Base-by-base conservation (phyloP, 306 rosid species). In the Alnus rubra region DNA sequence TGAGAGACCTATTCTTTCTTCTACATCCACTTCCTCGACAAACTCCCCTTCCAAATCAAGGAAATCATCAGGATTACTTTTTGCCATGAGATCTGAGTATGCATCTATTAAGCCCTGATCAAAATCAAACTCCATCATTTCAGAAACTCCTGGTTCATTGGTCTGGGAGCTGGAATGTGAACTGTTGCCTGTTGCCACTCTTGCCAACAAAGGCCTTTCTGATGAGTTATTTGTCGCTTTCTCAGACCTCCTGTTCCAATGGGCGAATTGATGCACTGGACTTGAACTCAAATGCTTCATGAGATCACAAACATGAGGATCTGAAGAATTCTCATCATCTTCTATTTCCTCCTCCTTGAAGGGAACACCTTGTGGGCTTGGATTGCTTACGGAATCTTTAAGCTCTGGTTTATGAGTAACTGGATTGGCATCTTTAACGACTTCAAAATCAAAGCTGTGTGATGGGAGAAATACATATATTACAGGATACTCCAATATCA, bases 401-500 rank as follows among this genome's bases (percentile, higher is more conserved):
- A 71, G 79, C 71, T 71, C 84, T 60, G 90, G 69, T 80, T 85
- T 91, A 16, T 33, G 74, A 47, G 74, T 42, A 49, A 53, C 11
- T 47, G 79, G 84, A 73, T 68, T 73, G 80, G 79, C 82, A 50
- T 71, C 81, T 79, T 82, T 90, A 74, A 91, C 58, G 31, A 90
- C 91, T 86, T 89, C 90, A 77, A 90, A 90, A 87, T 86, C 77
- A 64, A 84, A 77, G 65, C 37, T 62, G 45, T 96, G 96, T 18
- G 92, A 91, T 2, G 97, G 93, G 68, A 93, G 88, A 76, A 86
- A 83, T 63, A 93, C 93, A 86, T 85, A 75, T 58, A 96, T 83
- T 60, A 91, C 85, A 63, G 99, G 99, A 86, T 89, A 92, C 87
- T 92, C 98, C 90, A 95, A 80, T 70, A 95, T 77, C 69, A 79